Conservation (phyloP, 805 yeast species). For the Saccharomycopsis amapae region DNA sequence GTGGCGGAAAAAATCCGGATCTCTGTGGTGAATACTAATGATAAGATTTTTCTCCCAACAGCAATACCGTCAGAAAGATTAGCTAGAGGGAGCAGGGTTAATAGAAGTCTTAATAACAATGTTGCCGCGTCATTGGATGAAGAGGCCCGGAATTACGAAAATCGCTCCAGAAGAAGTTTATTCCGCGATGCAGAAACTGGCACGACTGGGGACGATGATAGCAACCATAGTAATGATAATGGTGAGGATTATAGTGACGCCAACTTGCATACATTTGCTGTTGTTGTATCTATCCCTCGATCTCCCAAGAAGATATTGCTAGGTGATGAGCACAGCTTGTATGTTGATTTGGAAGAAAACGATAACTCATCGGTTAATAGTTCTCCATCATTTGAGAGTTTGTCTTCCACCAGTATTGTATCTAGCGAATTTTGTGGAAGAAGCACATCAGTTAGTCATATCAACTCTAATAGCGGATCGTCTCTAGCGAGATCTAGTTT, state of each 20-base stretch:
- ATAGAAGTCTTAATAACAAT: conserved; percentile 7
- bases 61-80: not conserved
- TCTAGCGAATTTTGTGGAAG: not conserved
- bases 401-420: not conserved
- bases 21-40: conserved; percentile 12
- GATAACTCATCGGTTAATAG: not conserved
- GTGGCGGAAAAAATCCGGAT: no score
- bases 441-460: conserved; percentile 1
- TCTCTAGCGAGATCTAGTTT: not conserved
- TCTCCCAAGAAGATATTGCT: not conserved
- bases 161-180: not conserved
- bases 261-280: conserved; percentile 19
- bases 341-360: not conserved
- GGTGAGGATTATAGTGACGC: not conserved
- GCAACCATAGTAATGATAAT: not conserved
- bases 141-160: conserved; percentile 6
- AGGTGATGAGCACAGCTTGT: not conserved
- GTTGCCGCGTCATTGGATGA: conserved; percentile 7
- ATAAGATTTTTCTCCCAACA: conserved; percentile 15
- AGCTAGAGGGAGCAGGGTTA: not conserved
- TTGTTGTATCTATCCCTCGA: conserved; percentile 16
- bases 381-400: conserved; percentile 1
- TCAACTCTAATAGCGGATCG: not conserved
- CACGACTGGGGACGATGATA: not conserved
- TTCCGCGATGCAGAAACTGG: not conserved